Evolutionary conservation across 495 filamentous ascomycete species (phyloP).

Genomic region (Aspergillus asperescens): DNA sequence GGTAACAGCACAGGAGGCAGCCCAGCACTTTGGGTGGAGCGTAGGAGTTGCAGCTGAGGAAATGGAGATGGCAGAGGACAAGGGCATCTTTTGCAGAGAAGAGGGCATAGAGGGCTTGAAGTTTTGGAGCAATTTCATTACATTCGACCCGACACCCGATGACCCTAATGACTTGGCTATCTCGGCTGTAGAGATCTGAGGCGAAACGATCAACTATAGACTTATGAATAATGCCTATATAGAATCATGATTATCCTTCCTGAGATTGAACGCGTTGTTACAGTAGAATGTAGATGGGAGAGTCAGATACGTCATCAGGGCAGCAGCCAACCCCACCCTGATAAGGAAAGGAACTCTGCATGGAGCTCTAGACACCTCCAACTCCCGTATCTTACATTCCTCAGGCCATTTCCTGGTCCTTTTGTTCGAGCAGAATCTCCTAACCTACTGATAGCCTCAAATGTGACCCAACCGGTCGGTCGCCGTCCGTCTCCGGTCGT

Average conservation of each 20-base stretch:
- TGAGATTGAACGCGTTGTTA: background rate
- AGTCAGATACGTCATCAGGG: background rate
- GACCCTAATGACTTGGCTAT: conserved; percentile 8
- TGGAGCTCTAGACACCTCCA: too few relatives aligned
- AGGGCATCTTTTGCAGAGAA: conserved; percentile 75
- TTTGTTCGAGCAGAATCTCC: background rate
- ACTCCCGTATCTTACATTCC: too few relatives aligned
- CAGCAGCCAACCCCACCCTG: conserved; percentile 1
- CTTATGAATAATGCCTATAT: background rate
- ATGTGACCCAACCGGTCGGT: background rate
- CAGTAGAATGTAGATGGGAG: too few relatives aligned
- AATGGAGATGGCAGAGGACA: conserved; percentile 92
- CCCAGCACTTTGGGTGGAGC: conserved; percentile 94
- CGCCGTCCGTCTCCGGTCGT: background rate
- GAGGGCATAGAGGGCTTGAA: conserved; percentile 75
- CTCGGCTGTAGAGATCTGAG: conserved; percentile 14
- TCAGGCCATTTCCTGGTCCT: too few relatives aligned
- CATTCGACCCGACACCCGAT: conserved; percentile 2
- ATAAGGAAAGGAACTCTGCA: conserved; percentile 1
- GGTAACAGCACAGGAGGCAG: conserved; percentile 83
- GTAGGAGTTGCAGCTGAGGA: conserved; percentile 96
- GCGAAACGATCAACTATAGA: background rate
- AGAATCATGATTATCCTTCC: background rate
- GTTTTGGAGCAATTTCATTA: conserved; percentile 73
- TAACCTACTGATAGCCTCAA: background rate